Base-by-base conservation (phyloP, 108 stramenopile genomes). In the Ochromonas danica region DNA sequence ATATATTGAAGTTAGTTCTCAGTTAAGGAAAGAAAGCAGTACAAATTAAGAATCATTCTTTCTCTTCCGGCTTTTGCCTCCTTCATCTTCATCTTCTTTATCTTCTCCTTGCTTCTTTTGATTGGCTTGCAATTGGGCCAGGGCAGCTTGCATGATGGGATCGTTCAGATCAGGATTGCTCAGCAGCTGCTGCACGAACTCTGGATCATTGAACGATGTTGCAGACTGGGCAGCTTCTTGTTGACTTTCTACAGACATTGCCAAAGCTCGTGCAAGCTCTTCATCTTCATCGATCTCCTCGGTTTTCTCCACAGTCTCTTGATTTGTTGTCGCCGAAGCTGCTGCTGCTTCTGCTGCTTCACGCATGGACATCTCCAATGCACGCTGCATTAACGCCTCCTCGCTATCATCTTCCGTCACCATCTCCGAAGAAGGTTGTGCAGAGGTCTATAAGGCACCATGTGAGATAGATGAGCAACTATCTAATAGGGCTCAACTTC, bases 331-430 rank as follows among this genome's bases (percentile, higher is more conserved):
- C n/a, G n/a, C n/a, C n/a, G n/a, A n/a, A 31, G 28, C 63, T 2
- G 40, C 33, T 17, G 30, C 72, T n/a, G 6, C 28, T 39, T 28
- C 86, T n/a, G 42, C 84, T 14, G 79, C 83, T 45, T 95, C 96
- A 10, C 90, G 91, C 95, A 98, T 97, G 62, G 91, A 92, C 96
- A 97, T 96, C 80, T 94, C 95, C 30, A 98, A 87, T 0, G 97
- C 97, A 80, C 93, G 94, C 85, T 95, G 92, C 80, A 97, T 86
- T 31, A 95, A 81, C 2, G 90, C 94, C 61, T 95, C 94, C 79
- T 97, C 96, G 38, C 90, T 90, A 14, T 88, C 87, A 72, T 79
- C 65, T 10, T 70, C 40, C 36, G 17, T 30, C 80, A n/a, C n/a
- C n/a, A n/a, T n/a, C n/a, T 83, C 62, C 85, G 88, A 28, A 78